Evolutionary conservation across 139 green algal species (phyloP).

Genomic region (Chlamydomonas applanata): DNA sequence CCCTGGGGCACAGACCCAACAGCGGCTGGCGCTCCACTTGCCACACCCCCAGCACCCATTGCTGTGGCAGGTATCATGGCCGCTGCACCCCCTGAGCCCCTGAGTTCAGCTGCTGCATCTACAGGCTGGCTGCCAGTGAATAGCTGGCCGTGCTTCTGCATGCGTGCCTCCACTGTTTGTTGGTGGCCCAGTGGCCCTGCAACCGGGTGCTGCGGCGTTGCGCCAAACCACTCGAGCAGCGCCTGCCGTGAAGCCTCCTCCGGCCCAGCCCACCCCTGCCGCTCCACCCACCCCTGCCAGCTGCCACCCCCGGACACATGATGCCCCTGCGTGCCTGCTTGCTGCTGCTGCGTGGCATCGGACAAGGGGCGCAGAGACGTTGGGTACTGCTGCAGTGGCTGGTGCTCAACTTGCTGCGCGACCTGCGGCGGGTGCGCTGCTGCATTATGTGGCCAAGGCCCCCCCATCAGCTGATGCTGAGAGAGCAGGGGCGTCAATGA

Average conservation of each 20-base stretch:
- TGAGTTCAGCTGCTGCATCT: not conserved
- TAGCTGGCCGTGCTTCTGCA: conserved; percentile 5
- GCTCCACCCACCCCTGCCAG: conserved; percentile 40
- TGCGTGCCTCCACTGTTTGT: not conserved
- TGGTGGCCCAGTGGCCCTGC: conserved; percentile 12
- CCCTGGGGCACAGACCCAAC: not conserved
- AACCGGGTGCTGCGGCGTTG: conserved; percentile 21
- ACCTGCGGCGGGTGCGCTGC: too few species aligned
- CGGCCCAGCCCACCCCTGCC: conserved; percentile 26
- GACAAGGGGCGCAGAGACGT: too few species aligned
- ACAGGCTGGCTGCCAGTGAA: not conserved
- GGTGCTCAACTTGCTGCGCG: too few species aligned
- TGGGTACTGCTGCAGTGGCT: too few species aligned
- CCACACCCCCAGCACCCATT: too few species aligned
- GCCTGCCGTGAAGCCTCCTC: conserved; percentile 41
- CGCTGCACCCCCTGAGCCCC: not conserved
- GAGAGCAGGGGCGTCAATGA: too few species aligned
- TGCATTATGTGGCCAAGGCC: too few species aligned
- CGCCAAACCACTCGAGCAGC: conserved; percentile 61
- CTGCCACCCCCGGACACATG: too few species aligned
- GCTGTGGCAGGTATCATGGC: too few species aligned
- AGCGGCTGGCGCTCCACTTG: not conserved
- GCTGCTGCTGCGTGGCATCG: too few species aligned
- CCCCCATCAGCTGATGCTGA: too few species aligned
- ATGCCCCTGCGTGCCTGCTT: too few species aligned